phyloP scores from a whole-genome alignment of 805 yeast genomes.

The Sugiyamaella marilandica region DNA sequence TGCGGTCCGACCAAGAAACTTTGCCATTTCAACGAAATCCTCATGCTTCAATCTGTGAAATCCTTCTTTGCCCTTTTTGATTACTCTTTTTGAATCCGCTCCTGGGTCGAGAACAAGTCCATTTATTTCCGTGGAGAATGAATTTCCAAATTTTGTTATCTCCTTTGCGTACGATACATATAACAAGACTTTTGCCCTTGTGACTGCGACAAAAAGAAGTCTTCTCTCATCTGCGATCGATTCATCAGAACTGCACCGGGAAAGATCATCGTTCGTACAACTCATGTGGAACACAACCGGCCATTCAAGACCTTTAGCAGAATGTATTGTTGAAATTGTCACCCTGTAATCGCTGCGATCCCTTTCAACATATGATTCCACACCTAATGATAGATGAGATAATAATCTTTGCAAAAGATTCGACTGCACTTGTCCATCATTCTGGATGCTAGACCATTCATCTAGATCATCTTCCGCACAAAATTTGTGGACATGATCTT shows the following conservation, averaged over 20 bases:
- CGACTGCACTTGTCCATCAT: slow-evolving; percentile 4
- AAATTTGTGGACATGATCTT: background rate
- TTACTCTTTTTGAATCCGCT: background rate
- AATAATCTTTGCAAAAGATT: slow-evolving; percentile 17
- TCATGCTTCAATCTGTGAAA: background rate
- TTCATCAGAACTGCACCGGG: slow-evolving; percentile 6
- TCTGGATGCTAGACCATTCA: background rate
- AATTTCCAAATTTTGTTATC: background rate
- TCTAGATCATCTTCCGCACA: background rate
- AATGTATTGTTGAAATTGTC: slow-evolving; percentile 78
- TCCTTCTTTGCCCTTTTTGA: background rate
- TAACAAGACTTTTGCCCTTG: slow-evolving; percentile 66
- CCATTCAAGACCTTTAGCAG: slow-evolving; percentile 95
- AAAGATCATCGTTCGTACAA: slow-evolving; percentile 10
- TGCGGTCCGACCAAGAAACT: background rate
- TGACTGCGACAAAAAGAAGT: slow-evolving; percentile 81
- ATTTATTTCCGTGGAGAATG: background rate
- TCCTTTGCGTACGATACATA: slow-evolving; percentile 33
- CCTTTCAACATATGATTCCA: slow-evolving; percentile 6
- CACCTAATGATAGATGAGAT: slow-evolving; percentile 19
- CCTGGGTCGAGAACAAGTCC: background rate
- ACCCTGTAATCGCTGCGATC: slow-evolving; percentile 27
- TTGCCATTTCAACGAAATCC: background rate
- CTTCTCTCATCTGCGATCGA: slow-evolving; percentile 71
- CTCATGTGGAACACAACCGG: slow-evolving; percentile 70